Percentiles rank a stretch among this genome's conserved stretches.
phyloP scores from a whole-genome alignment of 2,329 filamentous ascomycete genomes.

The Diaporthe vexans region DNA sequence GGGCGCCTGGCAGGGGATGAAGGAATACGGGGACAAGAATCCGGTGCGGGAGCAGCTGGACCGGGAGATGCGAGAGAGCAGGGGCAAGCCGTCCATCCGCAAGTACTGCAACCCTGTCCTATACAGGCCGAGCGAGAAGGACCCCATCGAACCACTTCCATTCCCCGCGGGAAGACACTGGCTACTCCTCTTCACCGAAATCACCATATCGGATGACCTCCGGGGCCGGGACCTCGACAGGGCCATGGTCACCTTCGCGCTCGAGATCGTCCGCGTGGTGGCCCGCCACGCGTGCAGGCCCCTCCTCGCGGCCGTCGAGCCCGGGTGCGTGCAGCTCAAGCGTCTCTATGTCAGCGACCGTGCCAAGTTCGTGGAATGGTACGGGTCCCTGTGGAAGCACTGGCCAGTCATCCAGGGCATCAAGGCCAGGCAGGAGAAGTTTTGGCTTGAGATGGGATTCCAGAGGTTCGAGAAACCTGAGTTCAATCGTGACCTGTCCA shows the following conservation, averaged over 20 bases:
- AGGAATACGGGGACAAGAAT: background rate
- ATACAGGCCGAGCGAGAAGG: background rate
- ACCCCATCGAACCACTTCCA: too few relatives aligned
- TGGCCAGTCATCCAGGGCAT: background rate
- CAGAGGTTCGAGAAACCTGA: background rate
- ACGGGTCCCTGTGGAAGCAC: background rate
- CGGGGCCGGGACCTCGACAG: background rate
- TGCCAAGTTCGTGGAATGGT: fast-evolving
- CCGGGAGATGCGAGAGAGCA: background rate
- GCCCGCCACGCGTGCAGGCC: background rate
- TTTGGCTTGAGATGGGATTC: background rate
- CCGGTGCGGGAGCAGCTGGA: background rate
- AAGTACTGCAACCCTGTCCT: background rate
- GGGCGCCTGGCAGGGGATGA: background rate
- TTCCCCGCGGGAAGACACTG: background rate
- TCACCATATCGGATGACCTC: background rate
- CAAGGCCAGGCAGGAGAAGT: background rate
- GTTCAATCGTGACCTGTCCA: background rate
- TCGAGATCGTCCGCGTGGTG: background rate
- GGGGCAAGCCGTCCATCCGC: background rate
- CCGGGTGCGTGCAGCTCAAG: background rate
- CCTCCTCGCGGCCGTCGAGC: background rate
- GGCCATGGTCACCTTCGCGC: background rate
- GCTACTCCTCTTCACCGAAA: background rate
- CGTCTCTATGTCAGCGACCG: background rate